Percentiles rank a stretch among this genome's conserved stretches.
phyloP scores from a whole-genome alignment of 768 basidiomycete genomes.

The Stropharia rugosoannulata region DNA sequence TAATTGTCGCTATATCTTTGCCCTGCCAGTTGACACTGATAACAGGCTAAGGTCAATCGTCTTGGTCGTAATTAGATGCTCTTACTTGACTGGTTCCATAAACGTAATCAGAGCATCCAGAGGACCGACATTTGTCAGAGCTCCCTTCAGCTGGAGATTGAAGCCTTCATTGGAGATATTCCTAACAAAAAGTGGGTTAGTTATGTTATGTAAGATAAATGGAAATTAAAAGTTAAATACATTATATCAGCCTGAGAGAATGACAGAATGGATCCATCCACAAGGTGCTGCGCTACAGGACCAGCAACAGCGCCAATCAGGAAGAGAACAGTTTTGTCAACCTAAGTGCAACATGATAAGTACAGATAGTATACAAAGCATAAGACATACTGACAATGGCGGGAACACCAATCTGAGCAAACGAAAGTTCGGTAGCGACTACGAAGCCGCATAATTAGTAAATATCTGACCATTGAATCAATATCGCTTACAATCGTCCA shows the following conservation, averaged over 20 bases:
- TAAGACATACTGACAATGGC: constrained; percentile 40
- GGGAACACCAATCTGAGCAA: constrained; percentile 56
- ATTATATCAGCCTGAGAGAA: constrained; percentile 63
- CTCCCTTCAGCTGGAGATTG: constrained; percentile 56
- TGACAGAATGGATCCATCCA: constrained; percentile 50
- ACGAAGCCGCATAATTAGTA: constrained; percentile 3
- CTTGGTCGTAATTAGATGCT: background rate
- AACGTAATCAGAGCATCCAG: constrained; percentile 71
- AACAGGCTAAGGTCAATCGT: background rate
- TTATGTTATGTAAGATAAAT: background rate
- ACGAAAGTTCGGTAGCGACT: constrained; percentile 57
- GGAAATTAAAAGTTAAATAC: constrained; percentile 25
- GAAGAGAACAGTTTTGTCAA: constrained; percentile 61
- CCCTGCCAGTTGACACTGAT: constrained; percentile 63
- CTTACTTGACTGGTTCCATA: constrained; percentile 57
- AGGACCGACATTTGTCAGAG: constrained; percentile 62
- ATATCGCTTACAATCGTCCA: constrained; percentile 51
- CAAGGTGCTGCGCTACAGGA: constrained; percentile 64
- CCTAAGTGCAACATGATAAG: constrained; percentile 29
- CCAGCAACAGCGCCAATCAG: constrained; percentile 72
- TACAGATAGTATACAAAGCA: background rate
- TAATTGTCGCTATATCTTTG: constrained; percentile 58
- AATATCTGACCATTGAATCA: background rate
- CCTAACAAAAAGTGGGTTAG: constrained; percentile 21
- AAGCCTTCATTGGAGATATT: constrained; percentile 63